Base-by-base conservation (phyloP, 345 rosid species). In the Bruguiera gymnorhiza region DNA sequence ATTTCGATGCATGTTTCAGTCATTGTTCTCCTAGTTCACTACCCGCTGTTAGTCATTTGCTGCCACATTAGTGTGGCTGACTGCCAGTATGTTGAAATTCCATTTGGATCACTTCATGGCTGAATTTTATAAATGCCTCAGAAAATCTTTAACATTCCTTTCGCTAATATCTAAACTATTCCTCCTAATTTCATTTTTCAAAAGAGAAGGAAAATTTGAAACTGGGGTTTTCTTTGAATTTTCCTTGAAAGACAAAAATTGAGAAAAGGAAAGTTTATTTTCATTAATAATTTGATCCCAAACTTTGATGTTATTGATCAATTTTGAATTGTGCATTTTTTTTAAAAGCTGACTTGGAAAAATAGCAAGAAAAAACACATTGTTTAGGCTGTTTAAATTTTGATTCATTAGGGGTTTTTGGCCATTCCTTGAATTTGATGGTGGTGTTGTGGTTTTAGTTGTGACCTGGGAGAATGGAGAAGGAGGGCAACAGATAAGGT, bases 401-500 rank as follows among this genome's bases (percentile, higher is more conserved):
- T 69, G 66, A 75, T 75, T 73, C 43, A 27, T 58, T 56, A 68
- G 55, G 78, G 65, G 32, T 74, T 69, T 39, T 31, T 9, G 58
- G 50, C 57, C 56, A 6, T 27, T 52, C 34, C 46, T 63, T 56
- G 64, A 72, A 27, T 27, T 59, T 13, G 29, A 3, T 27, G 11
- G 21, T 54, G 58, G 11, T 18, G 23, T 53, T 67, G 16, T 67
- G 51, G 37, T 43, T 62, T 4, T 15, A 43, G 50, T 43, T 43
- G 4, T 13, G 18, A 43, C 48, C 7, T 1, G 16, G 16, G 16
- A 9, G 48, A 39, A 10, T 39, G 10, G 48, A 39, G 52, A 59
- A 29, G 23, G 20, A 30, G 53, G 10, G 10, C 8, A 50, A 85
- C 81, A 87, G 81, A 87, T 24, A 82, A 85, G 81, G 81, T 75